These are phyloP conservation scores for Salvia splendens DNA, from an alignment of 257 asterid genomes.

Conservation along the genomic window DNA sequence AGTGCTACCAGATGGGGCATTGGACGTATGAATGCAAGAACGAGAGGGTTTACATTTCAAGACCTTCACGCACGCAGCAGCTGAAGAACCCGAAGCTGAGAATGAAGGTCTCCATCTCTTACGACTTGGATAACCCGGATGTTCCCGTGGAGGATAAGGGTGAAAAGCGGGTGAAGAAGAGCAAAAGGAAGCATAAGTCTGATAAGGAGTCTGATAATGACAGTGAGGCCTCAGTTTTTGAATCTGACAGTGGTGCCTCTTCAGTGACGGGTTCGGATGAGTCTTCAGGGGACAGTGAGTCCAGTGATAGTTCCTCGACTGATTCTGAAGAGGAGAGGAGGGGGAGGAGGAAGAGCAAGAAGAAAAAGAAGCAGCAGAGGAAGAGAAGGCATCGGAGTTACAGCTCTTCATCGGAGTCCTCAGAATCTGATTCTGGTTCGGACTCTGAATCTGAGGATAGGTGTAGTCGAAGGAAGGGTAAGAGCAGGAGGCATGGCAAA, in stretches of 20 bases:
- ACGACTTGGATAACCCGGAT: slow-evolving; percentile 72
- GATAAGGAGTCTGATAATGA: slow-evolving; percentile 59
- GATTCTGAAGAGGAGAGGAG: slow-evolving; percentile 96
- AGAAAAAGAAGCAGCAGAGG: slow-evolving; percentile 60
- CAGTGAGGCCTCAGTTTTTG: slow-evolving; percentile 82
- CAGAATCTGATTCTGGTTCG: slow-evolving; percentile 76
- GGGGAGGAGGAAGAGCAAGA: slow-evolving; percentile 66
- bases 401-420: slow-evolving; percentile 77
- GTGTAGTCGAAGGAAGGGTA: slow-evolving; percentile 67
- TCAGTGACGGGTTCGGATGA: slow-evolving; percentile 68
- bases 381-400: slow-evolving; percentile 60
- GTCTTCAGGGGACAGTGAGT: slow-evolving; percentile 69
- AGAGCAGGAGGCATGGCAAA: slow-evolving; percentile 55
- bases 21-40: slow-evolving; percentile 98
- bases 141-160: slow-evolving; percentile 45
- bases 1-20: slow-evolving; percentile 83
- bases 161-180: slow-evolving; percentile 56
- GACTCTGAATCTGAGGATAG: slow-evolving; percentile 81
- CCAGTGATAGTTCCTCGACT: slow-evolving; percentile 68
- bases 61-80: slow-evolving; percentile 90
- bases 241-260: slow-evolving; percentile 66
- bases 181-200: slow-evolving; percentile 87
- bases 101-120: slow-evolving; percentile 64
- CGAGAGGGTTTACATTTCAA: slow-evolving; percentile 82
- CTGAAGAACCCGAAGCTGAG: slow-evolving; percentile 85